Evolutionary conservation across 2,329 filamentous ascomycete species (phyloP).

Genomic region (Lecanicillium sp.): DNA sequence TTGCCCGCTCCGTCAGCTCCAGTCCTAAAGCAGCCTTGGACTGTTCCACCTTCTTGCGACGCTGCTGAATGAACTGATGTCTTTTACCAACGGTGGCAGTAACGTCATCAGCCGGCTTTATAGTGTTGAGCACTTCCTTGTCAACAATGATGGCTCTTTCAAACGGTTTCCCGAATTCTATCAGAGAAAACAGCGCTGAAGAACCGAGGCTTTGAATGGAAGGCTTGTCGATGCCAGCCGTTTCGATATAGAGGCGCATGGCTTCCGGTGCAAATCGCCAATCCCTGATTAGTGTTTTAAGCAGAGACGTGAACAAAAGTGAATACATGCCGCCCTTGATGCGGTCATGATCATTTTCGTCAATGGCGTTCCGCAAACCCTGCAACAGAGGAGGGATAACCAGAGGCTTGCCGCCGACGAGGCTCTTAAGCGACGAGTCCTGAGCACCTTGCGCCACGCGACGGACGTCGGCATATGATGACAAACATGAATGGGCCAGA

Average conservation of each 20-base stretch:
- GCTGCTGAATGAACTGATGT: conserved; percentile 65
- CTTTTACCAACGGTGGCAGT: conserved; percentile 48
- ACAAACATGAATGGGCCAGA: conserved; percentile 82
- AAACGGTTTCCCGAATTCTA: conserved; percentile 85
- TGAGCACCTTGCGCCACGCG: conserved; percentile 85
- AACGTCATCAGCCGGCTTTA: conserved; percentile 63
- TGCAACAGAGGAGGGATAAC: conserved; percentile 84
- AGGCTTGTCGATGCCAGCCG: conserved; percentile 83
- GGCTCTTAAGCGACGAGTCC: conserved; percentile 85
- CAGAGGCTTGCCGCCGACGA: conserved; percentile 79
- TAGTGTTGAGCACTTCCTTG: conserved; percentile 58
- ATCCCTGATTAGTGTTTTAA: conserved; percentile 81
- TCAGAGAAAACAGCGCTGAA: conserved; percentile 73
- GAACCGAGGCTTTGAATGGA: conserved; percentile 87
- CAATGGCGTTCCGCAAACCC: conserved; percentile 69
- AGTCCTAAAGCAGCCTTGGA: conserved; percentile 75
- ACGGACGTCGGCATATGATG: conserved; percentile 91
- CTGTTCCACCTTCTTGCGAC: conserved; percentile 69
- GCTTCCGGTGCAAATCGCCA: conserved; percentile 93
- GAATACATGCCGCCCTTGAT: conserved; percentile 96
- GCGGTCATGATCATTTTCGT: conserved; percentile 73
- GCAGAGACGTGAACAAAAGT: conserved; percentile 77
- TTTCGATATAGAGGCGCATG: conserved; percentile 82
- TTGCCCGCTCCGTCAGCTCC: conserved; percentile 71
- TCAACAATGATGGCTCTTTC: conserved; percentile 83